Evolutionary conservation across 1,139 yeast genomes (phyloP).

Genomic region (Suhomyces kunorum): DNA sequence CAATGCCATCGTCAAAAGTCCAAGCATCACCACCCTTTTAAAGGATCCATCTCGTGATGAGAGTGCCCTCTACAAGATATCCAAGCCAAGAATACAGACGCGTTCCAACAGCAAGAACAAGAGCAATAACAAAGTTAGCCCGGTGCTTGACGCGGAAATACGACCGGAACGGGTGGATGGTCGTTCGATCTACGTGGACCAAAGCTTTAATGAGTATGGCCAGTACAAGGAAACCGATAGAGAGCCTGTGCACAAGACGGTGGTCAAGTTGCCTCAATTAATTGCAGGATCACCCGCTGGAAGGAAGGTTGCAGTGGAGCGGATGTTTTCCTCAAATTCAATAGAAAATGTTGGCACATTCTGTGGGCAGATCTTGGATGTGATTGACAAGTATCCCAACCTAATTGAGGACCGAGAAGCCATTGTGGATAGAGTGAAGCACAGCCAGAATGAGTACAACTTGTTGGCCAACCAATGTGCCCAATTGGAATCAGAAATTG

Average conservation of each 20-base stretch:
- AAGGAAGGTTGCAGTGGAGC: not conserved
- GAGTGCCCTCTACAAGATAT: conserved; percentile 48
- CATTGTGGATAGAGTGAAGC: conserved; percentile 23
- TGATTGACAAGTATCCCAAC: conserved; percentile 33
- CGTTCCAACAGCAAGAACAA: conserved; percentile 3
- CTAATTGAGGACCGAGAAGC: conserved; percentile 27
- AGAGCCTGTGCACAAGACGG: conserved; percentile 17
- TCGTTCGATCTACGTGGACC: conserved; percentile 30
- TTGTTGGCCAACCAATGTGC: conserved; percentile 28
- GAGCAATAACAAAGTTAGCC: conserved; percentile 5
- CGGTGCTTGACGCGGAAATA: conserved; percentile 17
- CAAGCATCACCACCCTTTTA: conserved; percentile 58
- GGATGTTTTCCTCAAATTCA: conserved; percentile 3
- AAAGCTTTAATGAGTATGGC: conserved; percentile 22
- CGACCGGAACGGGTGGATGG: conserved; percentile 44
- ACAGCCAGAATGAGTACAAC: conserved; percentile 26
- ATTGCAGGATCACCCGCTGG: conserved; percentile 6
- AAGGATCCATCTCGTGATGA: conserved; percentile 63
- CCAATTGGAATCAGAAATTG: conserved; percentile 29
- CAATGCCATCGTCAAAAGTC: conserved; percentile 57
- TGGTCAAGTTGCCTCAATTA: conserved; percentile 18
- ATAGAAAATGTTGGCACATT: conserved; percentile 21
- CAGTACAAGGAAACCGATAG: conserved; percentile 12
- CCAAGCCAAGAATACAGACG: conserved; percentile 11
- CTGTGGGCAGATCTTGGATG: conserved; percentile 23